phyloP scores from a whole-genome alignment of 768 basidiomycete genomes.

The Serendipita sp. region DNA sequence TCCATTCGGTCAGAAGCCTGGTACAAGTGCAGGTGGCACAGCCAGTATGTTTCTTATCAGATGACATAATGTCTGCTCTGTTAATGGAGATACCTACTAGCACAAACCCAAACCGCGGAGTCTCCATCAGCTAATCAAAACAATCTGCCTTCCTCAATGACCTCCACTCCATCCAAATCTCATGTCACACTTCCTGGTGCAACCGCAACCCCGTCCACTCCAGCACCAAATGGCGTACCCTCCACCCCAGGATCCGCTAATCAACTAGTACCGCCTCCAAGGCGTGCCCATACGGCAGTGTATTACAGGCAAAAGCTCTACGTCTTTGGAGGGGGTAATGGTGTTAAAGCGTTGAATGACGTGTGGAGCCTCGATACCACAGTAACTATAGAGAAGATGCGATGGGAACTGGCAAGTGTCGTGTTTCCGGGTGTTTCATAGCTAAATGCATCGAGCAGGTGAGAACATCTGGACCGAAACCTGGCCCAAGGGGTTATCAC shows the following conservation, averaged over 20 bases:
- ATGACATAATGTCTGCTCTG: no score
- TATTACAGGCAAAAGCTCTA: slow-evolving; percentile 55
- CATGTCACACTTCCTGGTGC: not conserved
- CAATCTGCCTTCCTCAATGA: not conserved
- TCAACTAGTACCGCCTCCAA: slow-evolving; percentile 31
- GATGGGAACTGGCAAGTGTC: slow-evolving; percentile 37
- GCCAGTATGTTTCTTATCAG: not conserved
- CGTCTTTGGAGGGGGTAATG: slow-evolving; percentile 91
- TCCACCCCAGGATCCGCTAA: not conserved
- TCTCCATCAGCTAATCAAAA: not conserved
- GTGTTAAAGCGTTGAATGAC: slow-evolving; percentile 76
- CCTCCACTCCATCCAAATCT: not conserved
- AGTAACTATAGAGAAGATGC: slow-evolving; percentile 25
- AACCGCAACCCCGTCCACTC: not conserved
- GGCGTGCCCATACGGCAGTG: slow-evolving; percentile 81
- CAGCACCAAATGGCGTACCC: not conserved
- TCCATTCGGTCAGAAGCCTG: not conserved
- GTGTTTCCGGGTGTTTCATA: slow-evolving; percentile 9
- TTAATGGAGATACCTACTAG: not conserved
- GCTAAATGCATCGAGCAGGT: slow-evolving; percentile 10
- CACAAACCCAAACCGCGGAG: not conserved
- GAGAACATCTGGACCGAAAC: slow-evolving; percentile 19
- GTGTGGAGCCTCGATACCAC: slow-evolving; percentile 67
- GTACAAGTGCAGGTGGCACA: not conserved
- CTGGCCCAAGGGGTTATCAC: slow-evolving; percentile 70